Percentiles rank a stretch among this genome's conserved stretches.
Evolutionary conservation across 257 asterid species (phyloP).

Genomic region (Dorcoceras hygrometricum): DNA sequence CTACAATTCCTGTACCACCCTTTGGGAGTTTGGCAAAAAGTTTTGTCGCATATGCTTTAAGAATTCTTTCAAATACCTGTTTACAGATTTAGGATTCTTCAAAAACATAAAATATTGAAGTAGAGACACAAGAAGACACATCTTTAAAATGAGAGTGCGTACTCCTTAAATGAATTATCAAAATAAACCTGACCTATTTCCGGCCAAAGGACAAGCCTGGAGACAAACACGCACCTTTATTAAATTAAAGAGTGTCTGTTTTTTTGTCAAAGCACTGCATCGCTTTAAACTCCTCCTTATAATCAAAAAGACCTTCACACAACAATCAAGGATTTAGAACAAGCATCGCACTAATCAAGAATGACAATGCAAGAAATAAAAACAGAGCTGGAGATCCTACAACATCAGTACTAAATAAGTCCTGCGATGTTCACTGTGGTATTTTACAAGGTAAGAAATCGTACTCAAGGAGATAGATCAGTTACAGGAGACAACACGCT

Average conservation of each 20-base stretch:
- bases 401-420: not conserved
- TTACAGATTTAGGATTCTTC: slow-evolving; percentile 26
- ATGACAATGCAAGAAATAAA: slow-evolving; percentile 18
- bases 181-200: slow-evolving; percentile 4
- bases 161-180: slow-evolving; percentile 1
- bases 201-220: not conserved
- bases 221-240: slow-evolving; percentile 63
- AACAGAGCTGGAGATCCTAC: slow-evolving; percentile 1
- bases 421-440: not conserved
- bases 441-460: not conserved
- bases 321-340: slow-evolving; percentile 27
- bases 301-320: slow-evolving; percentile 69
- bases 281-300: slow-evolving; percentile 93
- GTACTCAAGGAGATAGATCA: slow-evolving; percentile 6
- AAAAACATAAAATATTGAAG: slow-evolving; percentile 4
- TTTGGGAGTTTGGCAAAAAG: slow-evolving; percentile 86
- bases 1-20: slow-evolving; percentile 98
- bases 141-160: not conserved
- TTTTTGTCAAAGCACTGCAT: slow-evolving; percentile 91
- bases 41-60: slow-evolving; percentile 92
- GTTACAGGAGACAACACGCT: not conserved
- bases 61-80: slow-evolving; percentile 79
- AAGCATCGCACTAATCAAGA: slow-evolving; percentile 10
- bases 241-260: slow-evolving; percentile 81
- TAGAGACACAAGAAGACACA: not conserved